Evolutionary conservation across 2,329 filamentous ascomycete genomes (phyloP), one percentile per base, ranked within the genome.

Genomic region (Stagonosporopsis chrysanthemi): DNA sequence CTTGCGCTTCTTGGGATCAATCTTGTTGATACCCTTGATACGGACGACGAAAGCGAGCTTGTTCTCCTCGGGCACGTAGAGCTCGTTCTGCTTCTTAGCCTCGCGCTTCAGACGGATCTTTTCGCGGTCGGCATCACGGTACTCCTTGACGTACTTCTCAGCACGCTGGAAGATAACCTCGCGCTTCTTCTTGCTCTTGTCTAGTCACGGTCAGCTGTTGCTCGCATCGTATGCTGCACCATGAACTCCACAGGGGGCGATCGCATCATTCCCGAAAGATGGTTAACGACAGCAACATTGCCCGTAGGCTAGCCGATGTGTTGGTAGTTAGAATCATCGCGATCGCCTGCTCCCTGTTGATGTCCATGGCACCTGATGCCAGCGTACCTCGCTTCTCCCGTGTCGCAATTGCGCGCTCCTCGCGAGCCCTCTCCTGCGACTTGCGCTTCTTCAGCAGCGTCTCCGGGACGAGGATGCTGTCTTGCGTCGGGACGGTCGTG

Each of bases 11-110:
- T 99, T 98, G 75, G 95, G 95, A 80, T 96, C 89, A 77, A 99
- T 98, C 91, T 99, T 99, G 91, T 98, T 98, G 92, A 99, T 98
- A 96, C 89, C 95, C 92, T 99, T 99, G 88, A 99, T 99, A 81
- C 95, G 94, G 82, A 98, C 84, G 75, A 99, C 88, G 81, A 99
- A 99, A 84, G 94, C 92, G 77, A 99, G 86, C 85, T 97, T 97
- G 79, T 91, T 84, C 88, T 99, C 92, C 67, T 91, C 93, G 67
- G 92, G 89, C 72, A 99, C 90, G 83, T 96, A 95, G 87, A 94
- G 95, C 79, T 87, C 90, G 81, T 94, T 94, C 77, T 91, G 88
- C 82, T 91, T 86, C 88, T 96, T 96, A 82, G 92, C 91, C 69
- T 92, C 83, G 73, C 95, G 94, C 77, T 86, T 80, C 65, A 99